Conservation (phyloP, 768 basidiomycete genomes). For the Pleurotus djamor region DNA sequence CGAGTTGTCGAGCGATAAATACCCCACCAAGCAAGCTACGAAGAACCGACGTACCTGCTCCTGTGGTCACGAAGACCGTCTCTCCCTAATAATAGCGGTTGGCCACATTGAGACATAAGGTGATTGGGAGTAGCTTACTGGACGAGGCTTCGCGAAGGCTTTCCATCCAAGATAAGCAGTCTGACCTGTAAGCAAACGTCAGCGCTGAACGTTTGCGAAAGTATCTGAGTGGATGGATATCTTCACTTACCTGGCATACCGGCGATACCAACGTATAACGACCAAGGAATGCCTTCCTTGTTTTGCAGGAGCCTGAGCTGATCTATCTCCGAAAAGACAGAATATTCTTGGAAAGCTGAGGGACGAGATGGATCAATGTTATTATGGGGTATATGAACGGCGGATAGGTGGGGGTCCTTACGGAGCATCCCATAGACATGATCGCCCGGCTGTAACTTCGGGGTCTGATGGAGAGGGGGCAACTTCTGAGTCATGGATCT, state of each 20-base stretch:
- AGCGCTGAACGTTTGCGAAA: background rate
- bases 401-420: background rate
- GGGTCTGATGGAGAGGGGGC: background rate
- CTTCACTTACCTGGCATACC: background rate
- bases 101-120: too few relatives aligned
- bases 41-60: background rate
- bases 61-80: background rate
- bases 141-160: background rate
- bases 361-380: background rate
- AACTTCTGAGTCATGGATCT: background rate
- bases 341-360: slow-evolving; percentile 2
- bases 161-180: background rate
- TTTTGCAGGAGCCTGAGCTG: background rate
- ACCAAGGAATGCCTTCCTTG: background rate
- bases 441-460: background rate
- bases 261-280: background rate
- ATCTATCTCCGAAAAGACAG: background rate
- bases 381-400: background rate
- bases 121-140: background rate
- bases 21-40: background rate
- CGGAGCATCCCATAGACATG: background rate
- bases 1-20: background rate
- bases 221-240: background rate
- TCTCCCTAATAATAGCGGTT: background rate
- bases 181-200: background rate